Evolutionary conservation across 257 asterid genomes (phyloP).

Genomic region (Penstemon eatonii): DNA sequence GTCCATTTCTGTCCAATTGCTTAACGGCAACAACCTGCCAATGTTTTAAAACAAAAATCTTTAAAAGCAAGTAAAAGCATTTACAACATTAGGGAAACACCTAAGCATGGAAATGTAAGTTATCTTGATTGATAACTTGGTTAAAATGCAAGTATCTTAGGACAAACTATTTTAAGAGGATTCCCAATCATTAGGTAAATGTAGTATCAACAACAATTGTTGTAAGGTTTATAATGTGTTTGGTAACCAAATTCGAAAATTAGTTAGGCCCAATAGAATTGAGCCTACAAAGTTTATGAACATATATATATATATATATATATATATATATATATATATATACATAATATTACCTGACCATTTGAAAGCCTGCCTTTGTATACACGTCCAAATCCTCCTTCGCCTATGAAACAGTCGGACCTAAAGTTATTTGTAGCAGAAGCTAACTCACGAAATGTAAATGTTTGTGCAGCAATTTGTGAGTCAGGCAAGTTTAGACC

Average conservation of each 20-base stretch:
- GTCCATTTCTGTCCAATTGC: constrained; percentile 96
- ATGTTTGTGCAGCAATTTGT: constrained; percentile 95
- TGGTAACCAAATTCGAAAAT: too few species aligned
- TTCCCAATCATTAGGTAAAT: too few species aligned
- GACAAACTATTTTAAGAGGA: too few species aligned
- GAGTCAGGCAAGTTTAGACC: constrained; percentile 56
- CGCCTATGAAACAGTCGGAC: constrained; percentile 89
- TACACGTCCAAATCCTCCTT: constrained; percentile 96
- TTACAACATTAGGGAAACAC: not conserved
- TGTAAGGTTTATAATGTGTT: too few species aligned
- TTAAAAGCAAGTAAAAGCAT: constrained; percentile 5
- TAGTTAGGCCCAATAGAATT: too few species aligned
- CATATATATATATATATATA: too few species aligned
- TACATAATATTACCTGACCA: constrained; percentile 64
- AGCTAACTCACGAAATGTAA: constrained; percentile 94
- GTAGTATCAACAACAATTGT: too few species aligned
- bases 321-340: too few species aligned
- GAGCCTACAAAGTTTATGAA: too few species aligned
- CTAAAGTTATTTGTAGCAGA: constrained; percentile 82
- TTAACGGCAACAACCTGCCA: constrained; percentile 89
- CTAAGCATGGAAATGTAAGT: not conserved
- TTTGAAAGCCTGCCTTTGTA: constrained; percentile 73
- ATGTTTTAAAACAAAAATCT: constrained; percentile 10
- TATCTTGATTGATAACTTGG: not conserved
- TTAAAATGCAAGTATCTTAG: too few species aligned